phyloP scores from a whole-genome alignment of 768 basidiomycete genomes.

The Russula sp. region DNA sequence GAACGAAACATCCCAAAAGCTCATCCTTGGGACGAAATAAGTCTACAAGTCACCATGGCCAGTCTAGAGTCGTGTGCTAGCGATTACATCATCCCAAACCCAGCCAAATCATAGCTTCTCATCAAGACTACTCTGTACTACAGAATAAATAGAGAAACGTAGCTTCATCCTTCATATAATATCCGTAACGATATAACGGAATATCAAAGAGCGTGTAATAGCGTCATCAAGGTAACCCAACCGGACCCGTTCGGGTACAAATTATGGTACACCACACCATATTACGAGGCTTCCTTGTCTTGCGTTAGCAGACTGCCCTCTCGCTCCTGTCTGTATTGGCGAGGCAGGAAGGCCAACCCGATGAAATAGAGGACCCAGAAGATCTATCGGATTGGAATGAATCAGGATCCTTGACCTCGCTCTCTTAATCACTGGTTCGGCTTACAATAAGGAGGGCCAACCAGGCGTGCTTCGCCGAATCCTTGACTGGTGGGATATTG shows the following conservation, averaged over 20 bases:
- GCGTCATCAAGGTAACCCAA: background rate
- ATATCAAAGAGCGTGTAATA: background rate
- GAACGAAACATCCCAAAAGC: constrained; percentile 26
- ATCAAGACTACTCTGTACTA: background rate
- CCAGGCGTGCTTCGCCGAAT: constrained; percentile 22
- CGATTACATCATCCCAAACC: constrained; percentile 4
- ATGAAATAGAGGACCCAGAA: constrained; percentile 21
- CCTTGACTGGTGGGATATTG: constrained; percentile 11
- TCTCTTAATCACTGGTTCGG: background rate
- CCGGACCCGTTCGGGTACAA: background rate
- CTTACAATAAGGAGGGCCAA: constrained; percentile 24
- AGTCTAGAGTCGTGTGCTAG: too few relatives aligned
- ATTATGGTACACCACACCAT: too few relatives aligned
- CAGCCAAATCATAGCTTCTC: background rate
- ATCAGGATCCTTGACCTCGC: background rate
- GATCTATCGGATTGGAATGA: constrained; percentile 1
- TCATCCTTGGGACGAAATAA: constrained; percentile 27
- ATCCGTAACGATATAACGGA: background rate
- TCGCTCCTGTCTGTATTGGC: constrained; percentile 21
- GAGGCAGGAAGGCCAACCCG: constrained; percentile 19
- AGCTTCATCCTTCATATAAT: background rate
- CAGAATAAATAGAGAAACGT: background rate
- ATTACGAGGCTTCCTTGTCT: constrained; percentile 11
- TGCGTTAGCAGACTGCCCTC: constrained; percentile 13
- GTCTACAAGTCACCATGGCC: background rate